A percentile compares a stretch with the other conserved stretches of the same genome.
These are phyloP conservation scores for Cordyceps militaris DNA, from an alignment of 2,329 filamentous ascomycete genomes.

Conservation along the genomic window DNA sequence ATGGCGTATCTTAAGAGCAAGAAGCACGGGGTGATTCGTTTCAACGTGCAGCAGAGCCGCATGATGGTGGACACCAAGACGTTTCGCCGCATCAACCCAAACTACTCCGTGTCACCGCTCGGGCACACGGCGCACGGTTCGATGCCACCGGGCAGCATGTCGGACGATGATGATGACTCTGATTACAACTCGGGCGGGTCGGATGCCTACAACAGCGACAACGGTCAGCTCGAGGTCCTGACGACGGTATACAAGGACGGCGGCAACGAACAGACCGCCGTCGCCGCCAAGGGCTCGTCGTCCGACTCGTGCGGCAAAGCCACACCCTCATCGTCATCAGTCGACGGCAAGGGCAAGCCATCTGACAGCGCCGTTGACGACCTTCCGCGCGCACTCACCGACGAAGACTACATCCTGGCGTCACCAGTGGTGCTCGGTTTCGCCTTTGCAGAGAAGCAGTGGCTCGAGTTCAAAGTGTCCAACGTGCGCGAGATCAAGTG, in stretches of 20 bases:
- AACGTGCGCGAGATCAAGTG: constrained; percentile 74
- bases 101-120: constrained; percentile 71
- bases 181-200: constrained; percentile 33
- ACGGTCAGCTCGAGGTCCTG: constrained; percentile 35
- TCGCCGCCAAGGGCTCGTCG: constrained; percentile 15
- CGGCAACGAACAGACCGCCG: background rate
- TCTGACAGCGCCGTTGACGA: constrained; percentile 16
- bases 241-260: constrained; percentile 45
- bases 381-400: constrained; percentile 53
- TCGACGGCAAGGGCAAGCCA: background rate
- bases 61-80: constrained; percentile 83
- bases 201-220: constrained; percentile 34
- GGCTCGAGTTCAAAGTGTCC: constrained; percentile 81
- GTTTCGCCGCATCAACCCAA: constrained; percentile 78
- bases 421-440: constrained; percentile 83
- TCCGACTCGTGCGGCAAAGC: constrained; percentile 7
- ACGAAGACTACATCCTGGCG: constrained; percentile 77
- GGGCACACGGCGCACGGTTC: constrained; percentile 28
- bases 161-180: constrained; percentile 37
- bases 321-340: constrained; percentile 1
- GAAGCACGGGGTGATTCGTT: constrained; percentile 49
- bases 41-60: constrained; percentile 79
- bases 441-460: constrained; percentile 79
- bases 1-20: constrained; percentile 82
- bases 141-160: constrained; percentile 56